A percentile compares a stretch with the other conserved stretches of the same genome.
Evolutionary conservation across 1,284 basidiomycete genomes (phyloP).

Genomic region (Porodaedalea pini): DNA sequence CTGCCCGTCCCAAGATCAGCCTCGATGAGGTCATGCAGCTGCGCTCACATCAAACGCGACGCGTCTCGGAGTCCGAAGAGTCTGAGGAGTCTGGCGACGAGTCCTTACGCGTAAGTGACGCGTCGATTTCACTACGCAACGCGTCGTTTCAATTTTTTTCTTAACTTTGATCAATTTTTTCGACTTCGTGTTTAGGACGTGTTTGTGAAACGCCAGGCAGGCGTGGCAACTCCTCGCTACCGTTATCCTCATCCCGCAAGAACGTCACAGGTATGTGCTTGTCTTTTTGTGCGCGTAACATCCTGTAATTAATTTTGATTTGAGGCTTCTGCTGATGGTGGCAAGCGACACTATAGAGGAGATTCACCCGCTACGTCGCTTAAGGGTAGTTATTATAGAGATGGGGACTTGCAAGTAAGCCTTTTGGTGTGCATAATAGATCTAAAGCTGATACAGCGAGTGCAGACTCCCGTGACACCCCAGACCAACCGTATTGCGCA

Average conservation of each 20-base stretch:
- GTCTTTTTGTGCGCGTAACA: neutral
- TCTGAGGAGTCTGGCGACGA: conserved; percentile 20
- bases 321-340: neutral
- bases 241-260: conserved; percentile 15
- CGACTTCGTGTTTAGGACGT: conserved; percentile 7
- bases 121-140: conserved; percentile 1
- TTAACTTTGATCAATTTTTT: neutral
- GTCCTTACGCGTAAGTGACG: conserved; percentile 14
- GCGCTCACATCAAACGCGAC: conserved; percentile 14
- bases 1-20: conserved; percentile 16
- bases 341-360: conserved; percentile 10
- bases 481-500: neutral
- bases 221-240: conserved; percentile 4
- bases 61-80: conserved; percentile 20
- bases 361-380: conserved; percentile 2
- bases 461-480: conserved; percentile 1
- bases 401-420: conserved; percentile 9
- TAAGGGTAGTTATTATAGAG: conserved; percentile 12
- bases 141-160: neutral
- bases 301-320: neutral
- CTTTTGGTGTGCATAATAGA: neutral
- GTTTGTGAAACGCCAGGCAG: conserved; percentile 3
- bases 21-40: conserved; percentile 22
- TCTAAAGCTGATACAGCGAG: neutral
- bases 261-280: conserved; percentile 1